Conservation (phyloP, 116 monocot genomes). For the Trichopus zeylanicus region DNA sequence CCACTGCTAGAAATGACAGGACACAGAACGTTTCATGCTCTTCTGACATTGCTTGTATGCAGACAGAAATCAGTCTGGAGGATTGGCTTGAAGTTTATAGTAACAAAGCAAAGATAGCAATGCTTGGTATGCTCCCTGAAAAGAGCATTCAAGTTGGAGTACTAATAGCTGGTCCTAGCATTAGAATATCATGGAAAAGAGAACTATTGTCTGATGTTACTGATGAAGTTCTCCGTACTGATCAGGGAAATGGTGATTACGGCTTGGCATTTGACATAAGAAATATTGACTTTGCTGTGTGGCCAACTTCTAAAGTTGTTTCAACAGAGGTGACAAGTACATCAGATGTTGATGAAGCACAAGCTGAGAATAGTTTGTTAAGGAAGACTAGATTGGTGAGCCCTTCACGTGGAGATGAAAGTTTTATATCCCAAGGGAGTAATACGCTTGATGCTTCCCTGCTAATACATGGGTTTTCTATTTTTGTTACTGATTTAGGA, state of each 20-base stretch:
- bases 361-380: conserved; percentile 26
- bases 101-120: conserved; percentile 21
- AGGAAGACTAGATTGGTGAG: conserved; percentile 25
- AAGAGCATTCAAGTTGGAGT: conserved; percentile 40
- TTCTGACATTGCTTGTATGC: conserved; percentile 2
- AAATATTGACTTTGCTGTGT: conserved; percentile 37
- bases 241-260: conserved; percentile 12
- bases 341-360: conserved; percentile 8
- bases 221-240: conserved; percentile 10
- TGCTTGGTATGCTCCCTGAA: conserved; percentile 30
- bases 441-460: conserved; percentile 34
- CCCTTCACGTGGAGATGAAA: conserved; percentile 16
- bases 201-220: background rate
- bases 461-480: conserved; percentile 20
- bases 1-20: conserved; percentile 13
- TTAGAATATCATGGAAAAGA: conserved; percentile 34
- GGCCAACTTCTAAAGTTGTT: conserved; percentile 37
- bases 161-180: conserved; percentile 31
- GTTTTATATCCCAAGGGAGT: conserved; percentile 19
- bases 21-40: conserved; percentile 8
- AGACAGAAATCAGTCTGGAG: conserved; percentile 14
- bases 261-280: conserved; percentile 35
- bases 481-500: conserved; percentile 24
- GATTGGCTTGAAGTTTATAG: conserved; percentile 23
- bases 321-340: conserved; percentile 16